Conservation (phyloP, 495 filamentous ascomycete species). For the Filosporella fistucella region DNA sequence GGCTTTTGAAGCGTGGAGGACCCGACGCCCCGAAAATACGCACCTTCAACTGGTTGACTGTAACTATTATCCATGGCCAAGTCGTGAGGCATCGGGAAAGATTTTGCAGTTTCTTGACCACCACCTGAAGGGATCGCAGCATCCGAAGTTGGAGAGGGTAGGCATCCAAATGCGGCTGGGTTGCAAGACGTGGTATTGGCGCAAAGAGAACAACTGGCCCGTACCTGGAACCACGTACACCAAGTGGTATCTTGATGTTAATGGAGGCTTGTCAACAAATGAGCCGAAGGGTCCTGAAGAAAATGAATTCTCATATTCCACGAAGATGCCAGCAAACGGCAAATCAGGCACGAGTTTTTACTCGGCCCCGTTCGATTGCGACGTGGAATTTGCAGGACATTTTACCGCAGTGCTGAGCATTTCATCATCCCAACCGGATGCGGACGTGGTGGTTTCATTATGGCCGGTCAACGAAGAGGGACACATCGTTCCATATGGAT, state of each 20-base stretch:
- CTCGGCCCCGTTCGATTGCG: constrained; percentile 4
- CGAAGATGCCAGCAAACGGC: not conserved
- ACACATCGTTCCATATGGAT: not conserved
- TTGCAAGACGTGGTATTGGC: constrained; percentile 4
- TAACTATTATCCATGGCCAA: too few species aligned
- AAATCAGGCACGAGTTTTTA: constrained; percentile 5
- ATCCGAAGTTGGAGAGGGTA: constrained; percentile 2
- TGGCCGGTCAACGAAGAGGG: constrained; percentile 5
- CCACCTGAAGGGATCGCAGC: constrained; percentile 4
- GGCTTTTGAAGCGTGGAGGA: too few species aligned
- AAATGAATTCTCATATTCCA: constrained; percentile 6
- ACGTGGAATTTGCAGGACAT: constrained; percentile 7
- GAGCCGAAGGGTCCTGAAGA: not conserved
- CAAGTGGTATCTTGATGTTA: constrained; percentile 1
- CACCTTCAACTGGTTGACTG: too few species aligned
- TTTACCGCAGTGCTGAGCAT: constrained; percentile 4
- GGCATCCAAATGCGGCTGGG: constrained; percentile 8
- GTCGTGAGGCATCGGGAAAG: too few species aligned
- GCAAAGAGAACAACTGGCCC: constrained; percentile 2
- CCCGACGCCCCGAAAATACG: too few species aligned
- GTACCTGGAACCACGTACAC: constrained; percentile 5
- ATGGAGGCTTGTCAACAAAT: not conserved
- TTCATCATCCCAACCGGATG: constrained; percentile 4
- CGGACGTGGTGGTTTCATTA: constrained; percentile 5
- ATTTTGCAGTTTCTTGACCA: constrained; percentile 6